Evolutionary conservation across 2,329 filamentous ascomycete genomes (phyloP), one percentile per base, ranked within the genome.

Genomic region (Dactylellina parvicollis): DNA sequence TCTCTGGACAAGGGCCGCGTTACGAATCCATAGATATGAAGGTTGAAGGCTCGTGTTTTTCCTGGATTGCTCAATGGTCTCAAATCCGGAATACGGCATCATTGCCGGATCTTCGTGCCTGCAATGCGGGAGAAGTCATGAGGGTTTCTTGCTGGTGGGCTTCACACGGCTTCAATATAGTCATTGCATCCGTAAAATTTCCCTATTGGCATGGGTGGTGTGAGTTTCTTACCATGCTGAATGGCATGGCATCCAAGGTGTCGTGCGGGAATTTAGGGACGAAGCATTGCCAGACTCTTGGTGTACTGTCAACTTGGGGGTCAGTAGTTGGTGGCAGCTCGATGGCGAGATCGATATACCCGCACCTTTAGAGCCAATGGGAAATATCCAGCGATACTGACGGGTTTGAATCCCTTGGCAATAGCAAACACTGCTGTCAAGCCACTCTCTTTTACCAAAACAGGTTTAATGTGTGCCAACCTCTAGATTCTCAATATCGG

Each of bases 91-190:
- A 42, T 40, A 61, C 54, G 69, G 69, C 54, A 73, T 2, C 26
- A 49, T 18, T 49, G 42, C 60, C 69, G 69, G 69, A 73, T 65
- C 69, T 32, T 54, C 69, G 69, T 73, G 60, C 69, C 69, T 73
- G 60, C 69, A 66, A 50, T 55, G 57, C 61, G 69, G 60, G 22
- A 59, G 52, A 66, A 50, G 52, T 47, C 60, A 73, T 66, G 54
- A 46, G 57, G 54, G 26, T 50, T 16, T 40, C 28, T 55, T 28
- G 24, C 16, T 54, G 9, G 36, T 50, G 36, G 32, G n/a, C 42
- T 30, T 24, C 20, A 26, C 24, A 40, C 64, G 46, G 40, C 16
- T 49, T 65, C 50, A 56, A 5, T 65, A 20, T 26, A 18, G 7
- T 55, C 14, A 47, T 61, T 54, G 18, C 30, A 55, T 55, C 55